Evolutionary conservation across 352 stramenopile genomes (phyloP), one percentile per base, ranked within the genome.

Genomic region (Phytopythium chamaehyphon): DNA sequence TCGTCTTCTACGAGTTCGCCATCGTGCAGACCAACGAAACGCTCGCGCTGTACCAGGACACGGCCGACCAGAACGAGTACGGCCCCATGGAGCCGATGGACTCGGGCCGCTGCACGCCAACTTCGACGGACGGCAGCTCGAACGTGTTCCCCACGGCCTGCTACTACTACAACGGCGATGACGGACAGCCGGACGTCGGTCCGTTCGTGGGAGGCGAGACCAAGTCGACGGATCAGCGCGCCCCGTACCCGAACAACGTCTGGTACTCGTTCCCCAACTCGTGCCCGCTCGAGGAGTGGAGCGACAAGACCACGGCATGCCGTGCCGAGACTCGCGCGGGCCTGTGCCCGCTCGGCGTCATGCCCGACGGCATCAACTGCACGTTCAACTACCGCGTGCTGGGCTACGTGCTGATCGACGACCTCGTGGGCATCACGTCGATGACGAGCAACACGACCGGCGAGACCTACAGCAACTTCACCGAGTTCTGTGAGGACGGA

Each of bases 191-290:
- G 11, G 70, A 85, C 46, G 60, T 90, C 33, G 83, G 83, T 8
- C 76, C 78, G 9, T 93, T 84, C 26, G 63, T 90, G 16, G 78
- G 78, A 23, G 75, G 61, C 7, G 61, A 65, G 24, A 44, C 42
- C 4, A 77, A 83, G 47, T 47, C 54, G 21, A 66, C 49, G 15
- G 73, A 90, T 23, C 16, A 48, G 4, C 63, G 68, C 3, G 72
- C 62, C 1, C 63, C 66, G 21, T 88, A 85, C 61, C 61, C 66
- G 9, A 57, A 76, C 59, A 73, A 68, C 26, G 49, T 69, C 22
- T 90, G 79, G 79, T 90, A 76, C 62, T 90, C 78, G 47, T 84
- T 84, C 61, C 79, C 79, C 3, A 82, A 88, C 61, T 67, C 75
- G 26, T 90, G 78, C 45, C 73, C 77, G 19, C 51, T 71, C 6